phyloP scores from a whole-genome alignment of 1,284 basidiomycete species.

The Omphalotus olearius region DNA sequence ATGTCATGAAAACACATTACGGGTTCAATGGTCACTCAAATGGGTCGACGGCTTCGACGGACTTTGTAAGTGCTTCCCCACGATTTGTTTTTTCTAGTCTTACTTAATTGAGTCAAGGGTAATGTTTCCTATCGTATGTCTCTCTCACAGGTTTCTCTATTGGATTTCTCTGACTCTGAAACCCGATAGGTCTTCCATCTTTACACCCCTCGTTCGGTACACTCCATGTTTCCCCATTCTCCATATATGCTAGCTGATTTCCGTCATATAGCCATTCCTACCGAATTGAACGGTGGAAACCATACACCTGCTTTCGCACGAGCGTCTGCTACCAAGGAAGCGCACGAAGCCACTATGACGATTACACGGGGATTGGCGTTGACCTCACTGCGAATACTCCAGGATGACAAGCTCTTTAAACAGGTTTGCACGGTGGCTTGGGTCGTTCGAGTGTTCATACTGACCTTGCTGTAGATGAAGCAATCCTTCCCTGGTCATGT shows the following conservation, averaged over 20 bases:
- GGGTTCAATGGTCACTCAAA: constrained; percentile 27
- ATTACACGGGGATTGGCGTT: constrained; percentile 59
- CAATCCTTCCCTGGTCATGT: neutral
- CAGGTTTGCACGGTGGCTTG: constrained; percentile 35
- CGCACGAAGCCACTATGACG: constrained; percentile 56
- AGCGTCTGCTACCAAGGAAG: constrained; percentile 54
- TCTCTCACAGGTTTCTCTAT: constrained; percentile 7
- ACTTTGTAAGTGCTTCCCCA: constrained; percentile 47
- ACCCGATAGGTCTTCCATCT: constrained; percentile 49
- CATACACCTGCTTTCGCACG: constrained; percentile 63
- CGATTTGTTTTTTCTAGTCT: constrained; percentile 4
- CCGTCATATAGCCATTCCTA: constrained; percentile 55
- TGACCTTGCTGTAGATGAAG: constrained; percentile 1
- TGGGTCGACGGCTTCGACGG: constrained; percentile 53
- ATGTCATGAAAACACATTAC: constrained; percentile 35
- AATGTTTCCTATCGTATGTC: constrained; percentile 62
- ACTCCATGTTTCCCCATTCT: constrained; percentile 17
- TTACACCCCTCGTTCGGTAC: constrained; percentile 62
- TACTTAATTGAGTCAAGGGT: constrained; percentile 38
- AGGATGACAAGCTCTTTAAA: constrained; percentile 52
- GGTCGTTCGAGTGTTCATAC: neutral
- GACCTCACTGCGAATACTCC: constrained; percentile 53
- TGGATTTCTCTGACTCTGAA: constrained; percentile 13
- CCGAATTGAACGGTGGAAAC: constrained; percentile 56
- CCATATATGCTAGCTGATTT: neutral